phyloP scores from a whole-genome alignment of 768 basidiomycete genomes.

The Tricholoma sp. region DNA sequence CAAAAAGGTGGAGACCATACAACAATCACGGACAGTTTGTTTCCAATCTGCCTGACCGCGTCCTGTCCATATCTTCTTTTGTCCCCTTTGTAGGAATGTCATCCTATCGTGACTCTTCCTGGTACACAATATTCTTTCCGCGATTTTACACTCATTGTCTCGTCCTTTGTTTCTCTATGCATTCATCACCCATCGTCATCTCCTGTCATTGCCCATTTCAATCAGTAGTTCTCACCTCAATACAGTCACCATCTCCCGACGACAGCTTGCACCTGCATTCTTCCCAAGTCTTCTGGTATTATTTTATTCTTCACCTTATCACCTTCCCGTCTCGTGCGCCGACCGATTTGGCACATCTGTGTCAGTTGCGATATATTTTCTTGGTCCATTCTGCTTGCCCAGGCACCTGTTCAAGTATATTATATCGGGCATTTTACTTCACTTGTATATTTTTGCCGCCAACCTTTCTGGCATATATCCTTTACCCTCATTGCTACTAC shows the following conservation, averaged over 20 bases:
- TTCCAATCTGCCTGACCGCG: slow-evolving; percentile 26
- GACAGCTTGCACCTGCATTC: slow-evolving; percentile 45
- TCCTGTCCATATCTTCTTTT: slow-evolving; percentile 25
- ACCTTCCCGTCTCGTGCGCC: slow-evolving; percentile 31
- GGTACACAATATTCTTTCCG: slow-evolving; percentile 35
- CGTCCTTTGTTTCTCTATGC: slow-evolving; percentile 47
- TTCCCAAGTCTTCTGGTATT: slow-evolving; percentile 53
- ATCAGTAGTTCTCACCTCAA: slow-evolving; percentile 25
- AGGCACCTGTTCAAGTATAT: slow-evolving; percentile 9
- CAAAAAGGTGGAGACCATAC: neutral
- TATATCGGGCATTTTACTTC: slow-evolving; percentile 23
- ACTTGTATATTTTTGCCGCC: slow-evolving; percentile 37
- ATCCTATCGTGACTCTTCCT: slow-evolving; percentile 23
- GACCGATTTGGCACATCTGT: slow-evolving; percentile 27
- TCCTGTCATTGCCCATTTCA: slow-evolving; percentile 34
- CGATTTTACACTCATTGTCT: slow-evolving; percentile 37
- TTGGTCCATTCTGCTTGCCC: slow-evolving; percentile 18
- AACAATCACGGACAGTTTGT: slow-evolving; percentile 25
- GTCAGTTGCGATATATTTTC: slow-evolving; percentile 28
- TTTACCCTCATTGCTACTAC: slow-evolving; percentile 16
- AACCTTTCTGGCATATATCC: slow-evolving; percentile 14
- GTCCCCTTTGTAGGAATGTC: slow-evolving; percentile 17
- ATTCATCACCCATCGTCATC: slow-evolving; percentile 48
- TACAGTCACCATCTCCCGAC: slow-evolving; percentile 40
- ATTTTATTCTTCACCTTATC: slow-evolving; percentile 86